Evolutionary conservation across 371 early-diverging fungal genomes (phyloP).

Genomic region (Funneliformis caledonium): DNA sequence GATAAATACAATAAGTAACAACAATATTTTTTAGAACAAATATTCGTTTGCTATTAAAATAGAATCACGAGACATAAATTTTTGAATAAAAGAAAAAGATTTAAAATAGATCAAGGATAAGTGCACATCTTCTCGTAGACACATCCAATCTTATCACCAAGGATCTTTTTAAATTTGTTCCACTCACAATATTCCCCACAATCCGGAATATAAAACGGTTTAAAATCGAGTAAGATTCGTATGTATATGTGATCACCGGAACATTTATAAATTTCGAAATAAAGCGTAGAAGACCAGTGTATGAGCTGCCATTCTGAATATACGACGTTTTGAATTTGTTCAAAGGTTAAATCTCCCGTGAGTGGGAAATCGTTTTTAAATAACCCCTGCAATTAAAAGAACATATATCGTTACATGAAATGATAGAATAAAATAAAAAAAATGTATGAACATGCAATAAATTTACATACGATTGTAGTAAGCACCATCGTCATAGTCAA

Average conservation of each 20-base stretch:
- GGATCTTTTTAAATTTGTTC: too few species aligned
- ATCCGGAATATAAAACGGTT: background rate
- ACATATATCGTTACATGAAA: too few species aligned
- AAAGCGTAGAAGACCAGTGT: conserved; percentile 17
- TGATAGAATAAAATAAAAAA: background rate
- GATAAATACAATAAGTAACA: too few species aligned
- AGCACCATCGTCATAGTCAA: conserved; percentile 41
- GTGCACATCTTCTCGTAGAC: conserved; percentile 13
- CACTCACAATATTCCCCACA: background rate
- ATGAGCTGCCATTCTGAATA: conserved; percentile 13
- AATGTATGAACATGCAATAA: background rate
- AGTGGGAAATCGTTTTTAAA: conserved; percentile 26
- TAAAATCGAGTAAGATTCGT: background rate
- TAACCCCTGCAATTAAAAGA: conserved; percentile 21
- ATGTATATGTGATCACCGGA: conserved; percentile 12
- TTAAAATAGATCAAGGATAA: too few species aligned
- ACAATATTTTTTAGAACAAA: too few species aligned
- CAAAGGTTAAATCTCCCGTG: background rate
- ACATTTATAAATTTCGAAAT: background rate
- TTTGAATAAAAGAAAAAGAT: too few species aligned
- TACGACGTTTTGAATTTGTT: background rate
- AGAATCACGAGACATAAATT: too few species aligned
- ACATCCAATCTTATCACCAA: conserved; percentile 16
- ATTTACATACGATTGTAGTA: too few species aligned
- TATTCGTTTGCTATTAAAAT: too few species aligned